Conservation (phyloP, 345 rosid genomes). For the Linum tenue region DNA sequence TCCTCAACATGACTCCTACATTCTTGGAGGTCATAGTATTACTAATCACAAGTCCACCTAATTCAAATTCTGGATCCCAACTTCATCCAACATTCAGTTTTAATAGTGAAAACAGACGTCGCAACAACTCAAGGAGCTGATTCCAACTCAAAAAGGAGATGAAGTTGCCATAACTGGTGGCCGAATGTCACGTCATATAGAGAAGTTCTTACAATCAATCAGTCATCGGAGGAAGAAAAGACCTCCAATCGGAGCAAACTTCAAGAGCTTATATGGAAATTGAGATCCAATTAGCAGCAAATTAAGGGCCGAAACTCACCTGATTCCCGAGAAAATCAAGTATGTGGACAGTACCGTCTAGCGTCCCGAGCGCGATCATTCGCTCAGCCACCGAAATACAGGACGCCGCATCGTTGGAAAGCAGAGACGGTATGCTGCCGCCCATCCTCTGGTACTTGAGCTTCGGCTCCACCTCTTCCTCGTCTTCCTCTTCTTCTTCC, state of each 20-base stretch:
- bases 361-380: slow-evolving; percentile 96
- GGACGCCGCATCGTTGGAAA: slow-evolving; percentile 86
- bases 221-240: no score
- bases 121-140: not conserved
- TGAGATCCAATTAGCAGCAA: not conserved
- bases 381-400: slow-evolving; percentile 90
- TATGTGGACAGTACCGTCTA: slow-evolving; percentile 76
- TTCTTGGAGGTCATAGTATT: no score
- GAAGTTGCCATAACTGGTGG: not conserved
- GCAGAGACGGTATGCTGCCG: slow-evolving; percentile 73
- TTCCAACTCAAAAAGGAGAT: not conserved
- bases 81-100: not conserved
- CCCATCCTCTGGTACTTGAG: slow-evolving; percentile 97
- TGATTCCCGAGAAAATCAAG: slow-evolving; percentile 97
- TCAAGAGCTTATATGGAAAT: not conserved
- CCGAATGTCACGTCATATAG: not conserved
- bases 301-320: slow-evolving; percentile 24
- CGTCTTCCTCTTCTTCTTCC: slow-evolving; percentile 46
- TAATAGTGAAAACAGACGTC: not conserved
- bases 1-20: no score
- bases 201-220: not conserved
- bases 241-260: not conserved
- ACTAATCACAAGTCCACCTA: no score
- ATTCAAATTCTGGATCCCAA: not conserved
- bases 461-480: slow-evolving; percentile 85